Evolutionary conservation across 2,329 filamentous ascomycete genomes (phyloP), one percentile per base, ranked within the genome.

Genomic region (Aureobasidium sp.): DNA sequence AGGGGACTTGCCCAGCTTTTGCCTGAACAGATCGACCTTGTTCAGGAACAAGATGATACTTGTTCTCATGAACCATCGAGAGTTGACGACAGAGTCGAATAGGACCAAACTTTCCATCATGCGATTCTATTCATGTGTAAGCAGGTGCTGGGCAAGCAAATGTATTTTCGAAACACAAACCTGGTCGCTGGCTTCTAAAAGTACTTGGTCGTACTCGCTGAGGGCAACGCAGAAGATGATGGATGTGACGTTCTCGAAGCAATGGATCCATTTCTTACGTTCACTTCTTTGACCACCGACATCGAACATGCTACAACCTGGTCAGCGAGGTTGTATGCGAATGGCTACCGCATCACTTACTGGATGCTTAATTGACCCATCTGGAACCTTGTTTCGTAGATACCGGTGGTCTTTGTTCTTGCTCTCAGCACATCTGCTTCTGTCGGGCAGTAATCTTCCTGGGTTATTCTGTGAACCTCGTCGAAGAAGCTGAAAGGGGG

Each of bases 221-320:
- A 98, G 74, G 14, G 93, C 93, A 57, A 98, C 93, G 66, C 93
- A 98, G 72, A 98, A 98, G 62, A 98, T 98, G 70, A 98, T 98
- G 3, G 93, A 97, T 38, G 93, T 98, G 64, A 98, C 93, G 64
- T 97, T 97, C 71, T 98, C 93, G 70, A 98, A 98, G 74, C 93
- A 98, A 73, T 98, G 93, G 67, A 98, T 98, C 93, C 93, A 98
- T 75, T 98, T 98, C 77, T 98, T 98, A 58, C 93, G 82, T 72
- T 98, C 93, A 70, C 91, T 97, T 67, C 93, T 79, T 72, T 98
- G 93, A 21, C 93, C 93, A 58, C 93, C 93, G 4, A 98, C 93
- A 69, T 98, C 93, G 67, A 98, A 98, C 93, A 98, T 98, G 74
- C 91, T 97, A 50, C 39, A 21, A 24, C 17, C 16, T 39, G 22